These are phyloP conservation scores for Ustilago bromivora DNA, from an alignment of 1,284 basidiomycete species.

Conservation along the genomic window DNA sequence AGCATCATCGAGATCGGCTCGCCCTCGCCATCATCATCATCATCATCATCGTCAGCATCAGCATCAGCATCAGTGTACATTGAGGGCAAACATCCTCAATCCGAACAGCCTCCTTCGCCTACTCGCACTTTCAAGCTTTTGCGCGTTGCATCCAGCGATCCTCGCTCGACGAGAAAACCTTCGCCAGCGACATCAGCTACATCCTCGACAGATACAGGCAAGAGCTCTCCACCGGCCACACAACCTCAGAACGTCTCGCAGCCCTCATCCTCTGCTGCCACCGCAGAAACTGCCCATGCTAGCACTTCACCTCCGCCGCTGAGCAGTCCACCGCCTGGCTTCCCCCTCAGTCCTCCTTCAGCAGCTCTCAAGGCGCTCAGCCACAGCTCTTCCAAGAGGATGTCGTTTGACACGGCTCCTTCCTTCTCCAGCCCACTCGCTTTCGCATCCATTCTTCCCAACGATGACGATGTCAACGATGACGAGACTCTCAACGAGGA, in stretches of 20 bases:
- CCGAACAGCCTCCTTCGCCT: conserved; percentile 42
- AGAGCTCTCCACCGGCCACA: conserved; percentile 17
- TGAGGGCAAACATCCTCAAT: conserved; percentile 34
- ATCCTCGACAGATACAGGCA: conserved; percentile 15
- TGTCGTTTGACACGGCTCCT: conserved; percentile 59
- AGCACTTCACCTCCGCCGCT: conserved; percentile 35
- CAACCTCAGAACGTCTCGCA: conserved; percentile 21
- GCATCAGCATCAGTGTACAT: conserved; percentile 20
- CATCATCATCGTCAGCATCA: conserved; percentile 2
- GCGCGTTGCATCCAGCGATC: conserved; percentile 23
- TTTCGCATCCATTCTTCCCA: conserved; percentile 59
- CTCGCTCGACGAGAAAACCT: conserved; percentile 1
- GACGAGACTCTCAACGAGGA: conserved; percentile 30
- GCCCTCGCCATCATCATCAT: conserved; percentile 20
- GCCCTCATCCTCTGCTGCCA: conserved; percentile 5
- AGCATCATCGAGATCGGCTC: conserved; percentile 34
- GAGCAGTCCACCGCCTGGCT: conserved; percentile 25
- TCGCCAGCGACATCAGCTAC: conserved; percentile 15
- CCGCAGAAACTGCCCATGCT: conserved; percentile 23
- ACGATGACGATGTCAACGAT: conserved; percentile 51
- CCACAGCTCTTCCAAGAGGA: conserved; percentile 47
- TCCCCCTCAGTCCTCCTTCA: conserved; percentile 41
- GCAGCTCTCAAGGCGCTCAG: conserved; percentile 39
- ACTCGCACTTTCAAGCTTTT: conserved; percentile 39
- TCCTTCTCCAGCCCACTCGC: conserved; percentile 68